Conservation (phyloP, 2,329 filamentous ascomycete genomes). For the Parafenestella ontariensis region DNA sequence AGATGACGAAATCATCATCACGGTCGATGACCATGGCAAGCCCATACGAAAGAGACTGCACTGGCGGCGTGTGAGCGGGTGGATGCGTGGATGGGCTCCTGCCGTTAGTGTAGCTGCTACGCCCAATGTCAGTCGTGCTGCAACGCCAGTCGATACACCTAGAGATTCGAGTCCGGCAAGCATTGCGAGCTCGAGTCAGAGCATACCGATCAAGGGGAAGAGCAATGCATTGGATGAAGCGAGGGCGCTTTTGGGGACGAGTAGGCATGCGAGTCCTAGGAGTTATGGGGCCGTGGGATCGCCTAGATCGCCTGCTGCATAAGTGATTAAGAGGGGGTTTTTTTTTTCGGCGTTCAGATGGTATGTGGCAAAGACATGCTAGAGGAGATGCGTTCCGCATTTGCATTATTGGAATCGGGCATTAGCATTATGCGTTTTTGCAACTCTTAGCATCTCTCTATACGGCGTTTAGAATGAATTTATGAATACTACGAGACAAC, state of each 20-base stretch:
- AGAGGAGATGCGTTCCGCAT: neutral
- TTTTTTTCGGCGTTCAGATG: neutral
- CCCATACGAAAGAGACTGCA: constrained; percentile 51
- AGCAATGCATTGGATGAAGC: constrained; percentile 43
- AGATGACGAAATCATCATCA: constrained; percentile 57
- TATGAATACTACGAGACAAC: neutral
- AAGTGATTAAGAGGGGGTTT: neutral
- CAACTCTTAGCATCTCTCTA: neutral
- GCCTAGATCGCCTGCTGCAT: constrained; percentile 13
- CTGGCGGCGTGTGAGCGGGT: constrained; percentile 67
- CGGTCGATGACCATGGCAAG: constrained; percentile 48
- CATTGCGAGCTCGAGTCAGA: constrained; percentile 19
- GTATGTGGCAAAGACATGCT: neutral
- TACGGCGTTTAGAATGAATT: neutral
- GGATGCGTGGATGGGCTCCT: constrained; percentile 72
- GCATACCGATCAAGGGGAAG: constrained; percentile 31
- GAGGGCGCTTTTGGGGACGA: constrained; percentile 43
- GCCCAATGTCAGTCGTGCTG: constrained; percentile 36
- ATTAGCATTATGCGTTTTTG: neutral
- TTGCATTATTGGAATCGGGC: neutral
- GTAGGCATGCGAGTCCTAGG: constrained; percentile 43
- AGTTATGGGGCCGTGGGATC: constrained; percentile 39
- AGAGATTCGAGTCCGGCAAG: constrained; percentile 24
- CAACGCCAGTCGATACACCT: constrained; percentile 35
- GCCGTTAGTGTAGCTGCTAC: constrained; percentile 52